Evolutionary conservation across 163 green algal species (phyloP), one percentile per base, ranked within the genome.

Genomic region (Volvox carteri): DNA sequence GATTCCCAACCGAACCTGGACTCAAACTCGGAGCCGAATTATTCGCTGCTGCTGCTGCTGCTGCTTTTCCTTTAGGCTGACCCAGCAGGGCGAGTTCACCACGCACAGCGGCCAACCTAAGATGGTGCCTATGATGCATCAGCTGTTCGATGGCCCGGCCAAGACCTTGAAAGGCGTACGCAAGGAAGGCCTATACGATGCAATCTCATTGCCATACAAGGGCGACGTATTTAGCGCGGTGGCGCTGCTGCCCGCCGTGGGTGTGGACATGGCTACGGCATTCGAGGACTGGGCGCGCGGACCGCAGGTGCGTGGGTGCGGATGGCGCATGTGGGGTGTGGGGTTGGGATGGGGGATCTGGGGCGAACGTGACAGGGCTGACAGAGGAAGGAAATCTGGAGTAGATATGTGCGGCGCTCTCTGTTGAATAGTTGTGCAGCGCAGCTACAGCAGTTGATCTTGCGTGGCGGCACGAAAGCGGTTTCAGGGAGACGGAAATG

Each of bases 191-290:
- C 18, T 28, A n/a, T 93, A 91, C 74, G 25, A 75, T 18, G 88
- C 85, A 0, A 79, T 92, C 0, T 56, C 39, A 60, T 79, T 93
- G 72, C 91, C 91, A 39, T 93, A 93, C 85, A 91, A 91, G 42
- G 88, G 91, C 85, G 68, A 28, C 42, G 65, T 35, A 30, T 90
- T 92, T 50, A 65, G 33, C 23, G 91, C 91, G 30, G n/a, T 94
- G 2, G 73, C 80, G 67, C 56, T 92, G 42, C 81, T 94, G 85
- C 88, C 91, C 4, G 77, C 35, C 4, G 46, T 52, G 50, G 46
- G 52, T 54, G 56, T 70, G 54, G 41, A 41, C 3, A 16, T 84
- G 33, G 54, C 16, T 19, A 54, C 41, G 30, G 84, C 73, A n/a
- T 18, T 85, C 6, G 52, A 68, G 84, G 84, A 84, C 37, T 78